Base-by-base conservation (phyloP, 2,329 filamentous ascomycete genomes). In the Cylindrodendrum hubeiense region DNA sequence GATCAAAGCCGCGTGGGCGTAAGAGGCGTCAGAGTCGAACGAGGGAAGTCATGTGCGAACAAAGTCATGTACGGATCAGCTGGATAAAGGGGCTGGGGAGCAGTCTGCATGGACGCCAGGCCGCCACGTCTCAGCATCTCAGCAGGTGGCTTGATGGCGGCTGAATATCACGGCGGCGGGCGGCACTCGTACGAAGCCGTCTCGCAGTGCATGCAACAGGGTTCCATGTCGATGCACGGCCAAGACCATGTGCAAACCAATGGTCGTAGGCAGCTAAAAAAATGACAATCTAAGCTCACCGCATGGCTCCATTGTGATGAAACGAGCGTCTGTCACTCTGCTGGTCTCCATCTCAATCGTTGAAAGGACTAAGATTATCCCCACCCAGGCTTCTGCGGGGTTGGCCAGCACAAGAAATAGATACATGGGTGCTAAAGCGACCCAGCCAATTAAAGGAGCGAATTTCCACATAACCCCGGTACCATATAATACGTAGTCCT, bases 1-100 rank as follows among this genome's bases (percentile, higher is more conserved):
- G 60, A 83, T 87, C 55, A 85, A 84, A 67, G 78, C 81, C 60
- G 47, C 67, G 1, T 74, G 72, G 72, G 61, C 15, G 9, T 39
- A 41, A 37, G 39, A 64, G n/a, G 30, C 56, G 19, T 30, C 54
- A 33, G 28, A 46, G 39, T 44, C 44, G 52, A 34, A 33, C 15
- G 60, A 52, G 21, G 44, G 26, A 8, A 41, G 13, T 12, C 15
- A 22, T 15, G 13, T 44, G 12, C 8, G 37, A 39, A n/a, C 5
- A 39, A 39, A n/a, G 37, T 21, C 41, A 51, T 46, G 30, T 44
- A 7, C 37, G 37, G 37, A 8, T 39, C 17, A n/a, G 8, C 15
- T 39, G 15, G 8, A n/a, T 8, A 4, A 8, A 39, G 37, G n/a
- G 2, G 37, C 34, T 37, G 2, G 15, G 15, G 12, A 15, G 34